Evolutionary conservation across 2,329 filamentous ascomycete genomes (phyloP), one percentile per base, ranked within the genome.

Genomic region (Pseudocercospora musae): DNA sequence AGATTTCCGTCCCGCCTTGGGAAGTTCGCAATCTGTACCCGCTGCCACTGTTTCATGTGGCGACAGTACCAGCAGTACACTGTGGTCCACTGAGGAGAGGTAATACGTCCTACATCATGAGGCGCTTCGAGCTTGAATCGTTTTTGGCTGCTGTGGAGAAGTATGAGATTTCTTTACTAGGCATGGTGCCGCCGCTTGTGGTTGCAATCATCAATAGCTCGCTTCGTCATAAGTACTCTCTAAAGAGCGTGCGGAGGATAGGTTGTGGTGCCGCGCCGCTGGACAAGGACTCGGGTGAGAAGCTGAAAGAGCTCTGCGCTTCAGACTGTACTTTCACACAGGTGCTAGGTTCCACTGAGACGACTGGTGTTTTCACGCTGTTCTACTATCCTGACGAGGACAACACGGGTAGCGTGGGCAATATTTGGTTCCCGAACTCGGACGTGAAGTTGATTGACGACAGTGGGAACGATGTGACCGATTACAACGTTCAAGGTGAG

Each of bases 81-180:
- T 40, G 37, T 18, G 37, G 37, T 40, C 37, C 37, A 15, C 37
- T 40, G 15, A n/a, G 37, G 15, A 23, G 31, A 21, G 57, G 57
- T 4, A 49, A 53, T 23, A 40, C 49, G 23, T 8, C 57, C 15
- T 59, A 59, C 33, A 59, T 59, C 23, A 59, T 59, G 57, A 37
- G 42, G 31, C 56, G 44, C 21, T 58, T 57, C 58, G 53, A 37
- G 42, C 66, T 67, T 15, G 44, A 54, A 27, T 25, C 54, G 15
- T 57, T 58, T 29, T 37, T 57, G n/a, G 55, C 54, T 50, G 31
- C 46, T 9, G 20, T 20, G 9, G 50, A 42, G 10, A 60, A 33
- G 27, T 37, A 55, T 13, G 54, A 54, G 7, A 58, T 54, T 29
- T 18, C 37, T 4, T 15, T 44, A 8, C 37, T 40, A 7, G 37